These are phyloP conservation scores for Phialophora chinensis DNA, from an alignment of 2,329 filamentous ascomycete species.

Conservation along the genomic window DNA sequence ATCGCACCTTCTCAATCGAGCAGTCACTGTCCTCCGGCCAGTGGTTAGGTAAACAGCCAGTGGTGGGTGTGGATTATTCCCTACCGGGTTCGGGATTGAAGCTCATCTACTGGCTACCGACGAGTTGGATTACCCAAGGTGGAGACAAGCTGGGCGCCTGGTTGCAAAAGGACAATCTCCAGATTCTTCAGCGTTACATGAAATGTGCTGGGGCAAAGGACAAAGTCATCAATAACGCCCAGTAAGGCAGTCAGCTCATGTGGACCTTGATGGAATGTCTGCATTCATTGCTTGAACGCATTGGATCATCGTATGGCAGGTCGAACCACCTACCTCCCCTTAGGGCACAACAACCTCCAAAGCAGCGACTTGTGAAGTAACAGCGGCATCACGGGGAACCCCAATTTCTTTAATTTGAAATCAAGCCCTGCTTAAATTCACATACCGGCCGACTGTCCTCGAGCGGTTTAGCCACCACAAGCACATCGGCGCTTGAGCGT, in stretches of 20 bases:
- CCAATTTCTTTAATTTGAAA: not conserved
- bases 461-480: not conserved
- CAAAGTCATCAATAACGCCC: not conserved
- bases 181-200: slow-evolving; percentile 22
- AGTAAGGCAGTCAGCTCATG: not conserved
- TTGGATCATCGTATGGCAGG: not conserved
- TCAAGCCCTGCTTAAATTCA: not conserved
- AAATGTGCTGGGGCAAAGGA: not conserved
- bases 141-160: slow-evolving; percentile 9
- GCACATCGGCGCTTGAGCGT: not conserved
- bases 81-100: not conserved
- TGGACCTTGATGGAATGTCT: not conserved
- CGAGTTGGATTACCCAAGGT: slow-evolving; percentile 15
- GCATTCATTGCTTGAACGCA: not conserved
- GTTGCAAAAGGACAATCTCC: slow-evolving; percentile 30
- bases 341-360: too few relatives aligned
- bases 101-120: slow-evolving; percentile 28
- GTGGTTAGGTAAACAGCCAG: not conserved
- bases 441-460: not conserved
- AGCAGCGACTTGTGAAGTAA: not conserved
- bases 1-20: slow-evolving; percentile 6
- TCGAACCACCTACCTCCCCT: not conserved
- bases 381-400: not conserved
- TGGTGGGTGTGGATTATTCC: not conserved
- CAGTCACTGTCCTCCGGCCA: not conserved